Conservation (phyloP, 1,284 basidiomycete genomes). For the Pseudomicrostroma phylloplanum region DNA sequence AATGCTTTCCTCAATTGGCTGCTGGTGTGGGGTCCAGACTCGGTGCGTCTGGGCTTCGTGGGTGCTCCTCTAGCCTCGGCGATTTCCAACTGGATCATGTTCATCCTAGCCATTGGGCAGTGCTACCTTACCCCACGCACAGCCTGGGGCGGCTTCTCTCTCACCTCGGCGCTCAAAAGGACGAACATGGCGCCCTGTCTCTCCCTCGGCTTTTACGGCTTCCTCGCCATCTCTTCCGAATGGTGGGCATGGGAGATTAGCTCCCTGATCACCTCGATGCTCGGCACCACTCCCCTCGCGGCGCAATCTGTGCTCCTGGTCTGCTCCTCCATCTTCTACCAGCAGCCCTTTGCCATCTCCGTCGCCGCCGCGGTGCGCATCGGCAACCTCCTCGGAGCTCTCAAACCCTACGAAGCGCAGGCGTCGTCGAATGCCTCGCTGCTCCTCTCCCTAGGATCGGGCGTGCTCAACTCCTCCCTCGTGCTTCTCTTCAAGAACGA, state of each 20-base stretch:
- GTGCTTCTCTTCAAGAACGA: conserved; percentile 66
- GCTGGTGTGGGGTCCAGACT: conserved; percentile 57
- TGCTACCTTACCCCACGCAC: conserved; percentile 62
- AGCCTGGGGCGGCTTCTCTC: conserved; percentile 75
- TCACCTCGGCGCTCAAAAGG: conserved; percentile 13
- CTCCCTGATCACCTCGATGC: conserved; percentile 45
- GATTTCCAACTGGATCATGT: conserved; percentile 78
- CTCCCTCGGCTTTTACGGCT: conserved; percentile 36
- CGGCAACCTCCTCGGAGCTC: conserved; percentile 55
- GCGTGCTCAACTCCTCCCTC: conserved; percentile 57
- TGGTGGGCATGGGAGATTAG: conserved; percentile 88
- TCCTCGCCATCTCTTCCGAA: conserved; percentile 68
- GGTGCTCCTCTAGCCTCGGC: conserved; percentile 87
- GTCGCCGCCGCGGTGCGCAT: conserved; percentile 77
- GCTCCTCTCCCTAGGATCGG: conserved; percentile 21
- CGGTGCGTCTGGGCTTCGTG: conserved; percentile 70
- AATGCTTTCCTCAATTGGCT: conserved; percentile 78
- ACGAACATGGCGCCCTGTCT: conserved; percentile 29
- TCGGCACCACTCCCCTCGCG: conserved; percentile 55
- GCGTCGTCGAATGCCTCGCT: conserved; percentile 43
- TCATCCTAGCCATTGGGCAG: conserved; percentile 48
- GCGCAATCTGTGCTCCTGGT: conserved; percentile 67
- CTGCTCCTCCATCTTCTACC: conserved; percentile 69
- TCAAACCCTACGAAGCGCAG: conserved; percentile 45
- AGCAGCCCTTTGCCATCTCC: conserved; percentile 73